phyloP scores from a whole-genome alignment of 2,329 filamentous ascomycete species.

The Ophiocordyceps camponoti-leonardi region DNA sequence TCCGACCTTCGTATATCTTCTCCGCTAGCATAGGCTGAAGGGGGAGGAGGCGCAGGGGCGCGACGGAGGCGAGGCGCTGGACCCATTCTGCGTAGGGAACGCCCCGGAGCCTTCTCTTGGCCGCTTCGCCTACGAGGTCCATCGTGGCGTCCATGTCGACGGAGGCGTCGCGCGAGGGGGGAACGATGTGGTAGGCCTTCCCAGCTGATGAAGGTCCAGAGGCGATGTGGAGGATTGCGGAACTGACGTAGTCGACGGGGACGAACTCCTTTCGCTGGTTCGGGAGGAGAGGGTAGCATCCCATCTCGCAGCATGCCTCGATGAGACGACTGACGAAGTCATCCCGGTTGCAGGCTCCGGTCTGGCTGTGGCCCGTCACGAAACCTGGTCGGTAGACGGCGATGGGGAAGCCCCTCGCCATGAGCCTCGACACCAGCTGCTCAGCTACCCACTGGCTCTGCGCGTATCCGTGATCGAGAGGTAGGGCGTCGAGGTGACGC shows the following conservation, averaged over 20 bases:
- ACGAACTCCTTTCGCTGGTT: conserved; percentile 1
- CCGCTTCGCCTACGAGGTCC: background rate
- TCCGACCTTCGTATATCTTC: background rate
- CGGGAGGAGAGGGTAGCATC: background rate
- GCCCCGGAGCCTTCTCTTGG: background rate
- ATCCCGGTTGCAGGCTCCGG: background rate
- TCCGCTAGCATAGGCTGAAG: background rate
- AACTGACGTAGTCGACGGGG: background rate
- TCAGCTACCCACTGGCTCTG: conserved; percentile 1
- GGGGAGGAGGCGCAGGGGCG: background rate
- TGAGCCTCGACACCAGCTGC: background rate
- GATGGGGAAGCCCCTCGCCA: background rate
- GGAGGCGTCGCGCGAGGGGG: background rate
- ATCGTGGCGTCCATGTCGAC: conserved; percentile 1
- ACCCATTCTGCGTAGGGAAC: background rate
- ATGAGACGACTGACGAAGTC: background rate
- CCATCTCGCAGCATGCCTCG: background rate
- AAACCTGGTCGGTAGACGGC: background rate
- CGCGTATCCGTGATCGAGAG: background rate
- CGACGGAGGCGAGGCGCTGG: background rate
- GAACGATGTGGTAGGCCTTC: background rate
- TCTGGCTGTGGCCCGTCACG: background rate
- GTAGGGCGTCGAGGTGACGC: background rate
- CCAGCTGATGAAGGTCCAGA: background rate
- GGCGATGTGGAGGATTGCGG: background rate